Conservation (phyloP, 306 rosid genomes). For the Cajanus cajan region DNA sequence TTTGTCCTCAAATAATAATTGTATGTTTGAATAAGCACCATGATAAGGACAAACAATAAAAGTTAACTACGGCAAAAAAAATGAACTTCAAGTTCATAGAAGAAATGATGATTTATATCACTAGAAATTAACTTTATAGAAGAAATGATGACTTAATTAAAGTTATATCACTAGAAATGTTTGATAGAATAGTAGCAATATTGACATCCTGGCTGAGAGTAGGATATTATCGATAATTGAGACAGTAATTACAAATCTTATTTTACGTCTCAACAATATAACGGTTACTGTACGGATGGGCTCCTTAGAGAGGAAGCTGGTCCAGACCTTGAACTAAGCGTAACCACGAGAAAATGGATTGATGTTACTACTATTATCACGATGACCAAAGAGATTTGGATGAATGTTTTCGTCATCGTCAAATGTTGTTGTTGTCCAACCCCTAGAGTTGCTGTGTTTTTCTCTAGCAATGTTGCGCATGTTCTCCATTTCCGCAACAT, state of each 20-base stretch:
- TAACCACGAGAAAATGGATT: constrained; percentile 52
- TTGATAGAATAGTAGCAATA: neutral
- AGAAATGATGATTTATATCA: neutral
- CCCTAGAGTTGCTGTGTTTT: constrained; percentile 54
- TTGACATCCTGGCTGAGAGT: neutral
- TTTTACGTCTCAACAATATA: neutral
- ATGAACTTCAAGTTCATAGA: neutral
- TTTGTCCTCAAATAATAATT: neutral
- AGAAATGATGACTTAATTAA: neutral
- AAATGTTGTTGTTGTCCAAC: constrained; percentile 72
- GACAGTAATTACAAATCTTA: constrained; percentile 14
- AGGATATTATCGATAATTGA: neutral
- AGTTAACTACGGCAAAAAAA: neutral
- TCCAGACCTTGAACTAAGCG: constrained; percentile 35
- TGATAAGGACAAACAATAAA: neutral
- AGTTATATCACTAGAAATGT: neutral
- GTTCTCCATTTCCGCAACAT: constrained; percentile 76
- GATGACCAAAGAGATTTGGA: constrained; percentile 62
- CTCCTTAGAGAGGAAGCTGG: constrained; percentile 41
- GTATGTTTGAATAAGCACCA: neutral
- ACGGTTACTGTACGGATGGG: neutral
- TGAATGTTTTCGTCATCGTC: constrained; percentile 77
- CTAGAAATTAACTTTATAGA: neutral
- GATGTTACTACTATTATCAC: constrained; percentile 35
- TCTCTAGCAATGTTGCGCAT: constrained; percentile 54